Evolutionary conservation across 73 alveolate species (phyloP), one percentile per base, ranked within the genome.

Genomic region (Symbiodinium pilosum): DNA sequence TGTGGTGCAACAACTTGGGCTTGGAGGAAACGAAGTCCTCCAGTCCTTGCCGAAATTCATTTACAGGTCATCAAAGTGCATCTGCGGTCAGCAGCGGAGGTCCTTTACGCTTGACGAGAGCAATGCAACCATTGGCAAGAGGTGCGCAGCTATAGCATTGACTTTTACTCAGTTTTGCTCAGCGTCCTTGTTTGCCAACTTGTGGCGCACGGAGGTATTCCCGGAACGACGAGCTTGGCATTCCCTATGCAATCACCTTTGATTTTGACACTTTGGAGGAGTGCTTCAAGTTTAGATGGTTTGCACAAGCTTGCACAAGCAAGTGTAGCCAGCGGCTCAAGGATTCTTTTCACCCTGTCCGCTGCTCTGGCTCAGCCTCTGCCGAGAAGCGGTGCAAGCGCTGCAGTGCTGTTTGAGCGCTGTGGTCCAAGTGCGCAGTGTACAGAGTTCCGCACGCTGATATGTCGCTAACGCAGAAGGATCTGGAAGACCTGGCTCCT

Each of bases 171-270:
- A 14, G 59, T 32, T 32, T 39, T 11, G 30, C 21, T 39, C 26
- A 39, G 12, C 86, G 42, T 20, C 41, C 91, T 8, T 20, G 39
- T 36, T 24, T 41, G 1, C 40, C 1, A 83, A 12, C 41, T 39
- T 68, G 12, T 21, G 91, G 34, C 42, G 54, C 68, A 40, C 91
- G 42, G 56, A 75, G 88, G 56, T 93, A 77, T 71, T 86, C 99
- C 24, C 92, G 99, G 14, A 93, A 93, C 40, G 93, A 93, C 28
- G 99, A 99, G 99, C 69, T 86, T 93, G 94, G 99, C 30, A 99
- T 99, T 59, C 99, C 99, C 6, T 99, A 98, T 91, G 99, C 99
- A 9, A 93, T 99, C 94, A 99, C 99, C 47, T 92, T 99, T 54
- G 99, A 99, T 93, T 98, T 99, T 89, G 95, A 95, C 85, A 98